A percentile compares a stretch with the other conserved stretches of the same genome.
Evolutionary conservation across 192 early-diverging fungal species (phyloP).

Genomic region (Phlyctochytrium bullatum): DNA sequence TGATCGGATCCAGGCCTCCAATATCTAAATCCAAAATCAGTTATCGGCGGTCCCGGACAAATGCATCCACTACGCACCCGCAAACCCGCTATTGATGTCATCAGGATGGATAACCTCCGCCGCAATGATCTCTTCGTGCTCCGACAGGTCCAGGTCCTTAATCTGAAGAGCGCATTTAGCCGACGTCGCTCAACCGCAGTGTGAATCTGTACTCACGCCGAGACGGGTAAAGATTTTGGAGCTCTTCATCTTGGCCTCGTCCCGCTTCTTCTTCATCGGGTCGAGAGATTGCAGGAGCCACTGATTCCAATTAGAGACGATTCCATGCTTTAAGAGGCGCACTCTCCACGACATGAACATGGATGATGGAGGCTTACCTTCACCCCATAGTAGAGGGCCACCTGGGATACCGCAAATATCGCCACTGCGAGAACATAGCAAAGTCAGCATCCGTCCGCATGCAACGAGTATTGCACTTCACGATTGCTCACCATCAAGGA

Average conservation of each 20-base stretch:
- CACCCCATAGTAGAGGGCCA: slow-evolving; percentile 76
- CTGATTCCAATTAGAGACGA: slow-evolving; percentile 3
- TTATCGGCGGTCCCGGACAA: slow-evolving; percentile 4
- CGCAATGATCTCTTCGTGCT: slow-evolving; percentile 93
- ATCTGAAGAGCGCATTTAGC: slow-evolving; percentile 20
- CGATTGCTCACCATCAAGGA: no score
- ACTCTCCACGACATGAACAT: neutral
- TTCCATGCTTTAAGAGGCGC: neutral
- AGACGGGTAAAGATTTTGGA: slow-evolving; percentile 65
- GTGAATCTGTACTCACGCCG: slow-evolving; percentile 56
- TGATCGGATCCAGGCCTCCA: slow-evolving; percentile 89
- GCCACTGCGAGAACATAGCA: slow-evolving; percentile 52
- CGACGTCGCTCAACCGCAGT: neutral
- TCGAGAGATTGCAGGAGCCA: slow-evolving; percentile 76
- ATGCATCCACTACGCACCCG: slow-evolving; percentile 55
- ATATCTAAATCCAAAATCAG: slow-evolving; percentile 59
- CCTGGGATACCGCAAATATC: slow-evolving; percentile 84
- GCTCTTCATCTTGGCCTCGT: slow-evolving; percentile 76
- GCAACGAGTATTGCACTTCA: no score
- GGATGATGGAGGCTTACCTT: slow-evolving; percentile 34
- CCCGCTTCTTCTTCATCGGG: slow-evolving; percentile 65
- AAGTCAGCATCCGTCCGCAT: no score
- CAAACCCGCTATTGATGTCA: slow-evolving; percentile 83
- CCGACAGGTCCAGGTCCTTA: slow-evolving; percentile 77
- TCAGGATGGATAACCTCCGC: slow-evolving; percentile 91